phyloP scores from a whole-genome alignment of 2,329 filamentous ascomycete species.

The Diaporthe caulivora region DNA sequence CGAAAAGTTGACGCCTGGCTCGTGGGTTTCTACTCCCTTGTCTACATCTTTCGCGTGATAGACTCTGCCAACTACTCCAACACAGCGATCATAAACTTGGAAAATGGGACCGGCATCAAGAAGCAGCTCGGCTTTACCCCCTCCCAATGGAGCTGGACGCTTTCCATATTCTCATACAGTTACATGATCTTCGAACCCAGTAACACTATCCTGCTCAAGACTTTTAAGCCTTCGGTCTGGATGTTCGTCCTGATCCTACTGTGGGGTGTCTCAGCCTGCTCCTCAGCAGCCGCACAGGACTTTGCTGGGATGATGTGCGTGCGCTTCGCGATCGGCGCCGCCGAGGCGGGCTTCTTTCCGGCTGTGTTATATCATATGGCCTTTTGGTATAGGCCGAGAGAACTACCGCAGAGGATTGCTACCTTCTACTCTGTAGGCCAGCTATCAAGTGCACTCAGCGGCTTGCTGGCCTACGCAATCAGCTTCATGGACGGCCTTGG shows the following conservation, averaged over 20 bases:
- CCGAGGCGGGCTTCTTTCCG: slow-evolving; percentile 8
- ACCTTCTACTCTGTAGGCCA: slow-evolving; percentile 12
- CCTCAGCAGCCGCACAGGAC: slow-evolving; percentile 3
- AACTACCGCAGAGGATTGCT: neutral
- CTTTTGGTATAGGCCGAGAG: neutral
- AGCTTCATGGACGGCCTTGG: slow-evolving; percentile 12
- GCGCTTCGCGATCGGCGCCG: slow-evolving; percentile 8
- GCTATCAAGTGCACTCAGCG: slow-evolving; percentile 13
- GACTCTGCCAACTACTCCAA: slow-evolving; percentile 19
- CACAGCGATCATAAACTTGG: slow-evolving; percentile 7
- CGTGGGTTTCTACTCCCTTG: slow-evolving; percentile 10
- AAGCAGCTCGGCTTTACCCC: slow-evolving; percentile 19
- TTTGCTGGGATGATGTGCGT: slow-evolving; percentile 22
- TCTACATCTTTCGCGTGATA: slow-evolving; percentile 20
- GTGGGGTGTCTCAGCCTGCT: slow-evolving; percentile 3
- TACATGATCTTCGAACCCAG: slow-evolving; percentile 20
- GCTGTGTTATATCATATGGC: slow-evolving; percentile 15
- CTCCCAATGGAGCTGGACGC: slow-evolving; percentile 14
- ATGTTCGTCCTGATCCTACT: slow-evolving; percentile 21
- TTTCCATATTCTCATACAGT: slow-evolving; percentile 9
- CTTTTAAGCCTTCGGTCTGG: slow-evolving; percentile 20
- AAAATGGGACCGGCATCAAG: slow-evolving; percentile 13
- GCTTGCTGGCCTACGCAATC: slow-evolving; percentile 4
- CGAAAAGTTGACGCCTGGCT: slow-evolving; percentile 22
- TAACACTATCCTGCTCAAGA: slow-evolving; percentile 3